Evolutionary conservation across 225 moss, liverwort and hornwort genomes (phyloP).

Genomic region (Thuidium tamariscinum): DNA sequence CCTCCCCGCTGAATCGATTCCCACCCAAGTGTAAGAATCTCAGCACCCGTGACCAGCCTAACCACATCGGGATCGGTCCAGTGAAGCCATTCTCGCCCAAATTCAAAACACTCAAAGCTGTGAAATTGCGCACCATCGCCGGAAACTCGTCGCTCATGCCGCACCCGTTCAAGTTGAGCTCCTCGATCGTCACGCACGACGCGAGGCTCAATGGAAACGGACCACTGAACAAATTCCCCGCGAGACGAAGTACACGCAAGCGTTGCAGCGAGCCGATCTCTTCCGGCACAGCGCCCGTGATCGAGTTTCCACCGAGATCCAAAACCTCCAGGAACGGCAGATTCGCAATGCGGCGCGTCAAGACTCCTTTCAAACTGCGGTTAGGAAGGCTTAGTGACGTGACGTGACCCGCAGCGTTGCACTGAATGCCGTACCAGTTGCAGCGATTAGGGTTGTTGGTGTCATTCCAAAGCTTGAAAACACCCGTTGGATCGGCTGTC

Average conservation of each 20-base stretch:
- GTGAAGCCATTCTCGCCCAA: slow-evolving; percentile 32
- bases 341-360: slow-evolving; percentile 9
- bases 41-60: slow-evolving; percentile 11
- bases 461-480: slow-evolving; percentile 32
- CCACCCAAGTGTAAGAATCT: slow-evolving; percentile 23
- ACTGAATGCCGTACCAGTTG: slow-evolving; percentile 30
- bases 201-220: slow-evolving; percentile 19
- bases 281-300: slow-evolving; percentile 11
- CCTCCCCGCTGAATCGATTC: slow-evolving; percentile 17
- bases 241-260: slow-evolving; percentile 15
- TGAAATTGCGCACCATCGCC: slow-evolving; percentile 14
- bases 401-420: slow-evolving; percentile 10
- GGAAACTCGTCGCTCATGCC: slow-evolving; percentile 23
- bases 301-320: slow-evolving; percentile 21
- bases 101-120: slow-evolving; percentile 3
- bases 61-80: slow-evolving; percentile 31
- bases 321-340: slow-evolving; percentile 26
- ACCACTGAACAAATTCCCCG: slow-evolving; percentile 19
- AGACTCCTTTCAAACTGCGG: slow-evolving; percentile 4
- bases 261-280: slow-evolving; percentile 15
- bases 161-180: slow-evolving; percentile 29
- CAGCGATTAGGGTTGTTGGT: slow-evolving; percentile 11
- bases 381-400: slow-evolving; percentile 5
- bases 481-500: slow-evolving; percentile 29
- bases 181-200: slow-evolving; percentile 4